Base-by-base conservation (phyloP, 495 filamentous ascomycete species). In the Podospora pseudoanserina region DNA sequence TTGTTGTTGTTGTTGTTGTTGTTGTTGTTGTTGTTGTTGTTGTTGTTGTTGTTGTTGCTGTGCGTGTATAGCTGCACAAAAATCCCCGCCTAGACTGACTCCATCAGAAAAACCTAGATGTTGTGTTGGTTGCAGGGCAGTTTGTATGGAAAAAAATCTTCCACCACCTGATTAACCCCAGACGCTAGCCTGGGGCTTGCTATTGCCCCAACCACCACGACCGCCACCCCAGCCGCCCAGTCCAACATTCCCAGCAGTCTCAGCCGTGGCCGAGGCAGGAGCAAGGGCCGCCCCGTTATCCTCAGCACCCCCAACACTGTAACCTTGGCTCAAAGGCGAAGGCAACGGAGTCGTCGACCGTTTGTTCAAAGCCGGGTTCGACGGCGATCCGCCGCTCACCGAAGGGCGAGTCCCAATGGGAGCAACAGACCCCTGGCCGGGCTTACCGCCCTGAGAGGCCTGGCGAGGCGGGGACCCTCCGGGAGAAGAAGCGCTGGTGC, bases 381-480 rank as follows among this genome's bases (percentile, higher is more conserved):
- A 75, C 69, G 88, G 86, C 59, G 76, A 73, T 69, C 84, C 78
- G 39, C 84, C 78, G 39, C 80, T 75, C 15, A 67, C 84, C 27
- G 84, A 80, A 0, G 94, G 95, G 32, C 95, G 89, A 61, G 96
- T 97, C 54, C 95, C 95, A 72, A 99, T 99, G 26, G 95, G 94
- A 18, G 94, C 94, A 20, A 97, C 92, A 20, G 87, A 83, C 39
- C 73, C 71, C 65, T 79, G 80, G 32, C 75, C 74, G 5, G 79
- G 70, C 67, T 87, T 86, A 53, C 80, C 82, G 23, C 80, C 86
- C 20, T 84, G 80, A 11, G 82, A 79, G 19, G 81, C 79, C 71
- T 90, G 86, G 68, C 89, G 88, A 59, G 93, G 92, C 15, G 94
- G 92, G 6, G 93, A 96, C n/a, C 88, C 92, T 69, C 90, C 88